These are phyloP conservation scores for Phytophthora hibernalis DNA, from an alignment of 352 stramenopile genomes.

Conservation along the genomic window DNA sequence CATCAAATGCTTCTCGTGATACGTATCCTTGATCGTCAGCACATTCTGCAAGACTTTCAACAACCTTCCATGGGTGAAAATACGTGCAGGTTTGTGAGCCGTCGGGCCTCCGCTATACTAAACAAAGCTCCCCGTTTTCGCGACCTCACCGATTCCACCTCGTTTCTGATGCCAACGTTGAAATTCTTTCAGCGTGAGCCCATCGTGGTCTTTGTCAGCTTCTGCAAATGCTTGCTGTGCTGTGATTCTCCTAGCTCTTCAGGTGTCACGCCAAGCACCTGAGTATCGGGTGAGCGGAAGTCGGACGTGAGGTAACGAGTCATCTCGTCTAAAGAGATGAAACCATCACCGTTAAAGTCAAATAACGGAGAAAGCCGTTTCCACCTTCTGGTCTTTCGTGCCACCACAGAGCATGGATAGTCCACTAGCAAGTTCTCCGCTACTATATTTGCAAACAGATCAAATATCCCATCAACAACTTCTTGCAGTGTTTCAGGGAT, in stretches of 20 bases:
- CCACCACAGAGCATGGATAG: conserved; percentile 85
- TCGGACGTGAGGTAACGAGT: conserved; percentile 88
- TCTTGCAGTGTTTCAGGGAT: too few species aligned
- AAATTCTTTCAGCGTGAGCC: conserved; percentile 88
- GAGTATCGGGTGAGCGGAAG: conserved; percentile 74
- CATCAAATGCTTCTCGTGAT: conserved; percentile 74
- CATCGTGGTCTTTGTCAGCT: conserved; percentile 74
- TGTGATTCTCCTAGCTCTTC: conserved; percentile 85
- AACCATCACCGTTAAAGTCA: conserved; percentile 90
- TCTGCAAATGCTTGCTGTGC: conserved; percentile 81
- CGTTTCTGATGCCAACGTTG: conserved; percentile 85
- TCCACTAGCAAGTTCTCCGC: conserved; percentile 81
- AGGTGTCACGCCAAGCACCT: conserved; percentile 63
- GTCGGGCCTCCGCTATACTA: conserved; percentile 67
- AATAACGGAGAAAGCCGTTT: conserved; percentile 87
- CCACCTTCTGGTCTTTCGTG: conserved; percentile 88
- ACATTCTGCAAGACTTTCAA: conserved; percentile 74
- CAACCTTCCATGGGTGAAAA: conserved; percentile 83
- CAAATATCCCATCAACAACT: too few species aligned
- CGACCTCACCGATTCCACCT: conserved; percentile 73
- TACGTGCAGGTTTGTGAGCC: conserved; percentile 79
- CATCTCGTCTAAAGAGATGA: conserved; percentile 90
- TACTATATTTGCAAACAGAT: too few species aligned
- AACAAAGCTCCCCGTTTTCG: conserved; percentile 87
- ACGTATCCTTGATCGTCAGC: conserved; percentile 79